Evolutionary conservation across 2,329 filamentous ascomycete species (phyloP), one percentile per base, ranked within the genome.

Genomic region (Phyllosticta citriasiana): DNA sequence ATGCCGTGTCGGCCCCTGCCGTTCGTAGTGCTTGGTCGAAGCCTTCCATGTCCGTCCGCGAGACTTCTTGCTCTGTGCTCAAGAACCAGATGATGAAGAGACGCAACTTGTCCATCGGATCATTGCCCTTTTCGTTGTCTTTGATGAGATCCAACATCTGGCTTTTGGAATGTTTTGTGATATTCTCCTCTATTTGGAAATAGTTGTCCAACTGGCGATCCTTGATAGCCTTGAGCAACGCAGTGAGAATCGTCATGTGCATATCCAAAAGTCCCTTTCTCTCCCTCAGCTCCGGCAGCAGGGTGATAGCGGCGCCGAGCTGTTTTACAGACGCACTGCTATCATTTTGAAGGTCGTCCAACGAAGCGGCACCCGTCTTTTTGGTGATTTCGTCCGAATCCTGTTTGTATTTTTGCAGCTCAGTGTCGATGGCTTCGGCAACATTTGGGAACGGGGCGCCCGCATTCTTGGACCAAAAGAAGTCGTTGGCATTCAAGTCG

Each of bases 211-310:
- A 80, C 73, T 97, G 92, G 16, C 94, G 86, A 67, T 96, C 90
- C 72, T 97, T 97, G 74, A 97, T 96, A 1, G 91, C 92, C 67
- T 86, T 84, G 61, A 88, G 75, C 9, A 88, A 72, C 0, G 90
- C 89, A 1, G 92, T 93, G 3, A 95, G 81, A 63, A 97, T 96
- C 72, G 96, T 97, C 94, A 99, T 99, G 73, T 99, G 94, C 89
- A 97, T 97, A 71, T 97, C 94, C 4, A 99, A 82, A 22, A 88
- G 83, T n/a, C 87, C 86, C 73, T 99, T 99, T 63, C 94, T 86
- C 74, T 97, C 94, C 65, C 91, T 83, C 66, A 99, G 80, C 73
- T 97, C 93, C 0, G 94, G 95, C 14, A 99, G 80, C 24, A 96
- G 79, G 0, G 93, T 96, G 68, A 99, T 96, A 12, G 93, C 95